A percentile compares a stretch with the other conserved stretches of the same genome.
Evolutionary conservation across 768 basidiomycete genomes (phyloP).

Genomic region (Tubosaeta sp.): DNA sequence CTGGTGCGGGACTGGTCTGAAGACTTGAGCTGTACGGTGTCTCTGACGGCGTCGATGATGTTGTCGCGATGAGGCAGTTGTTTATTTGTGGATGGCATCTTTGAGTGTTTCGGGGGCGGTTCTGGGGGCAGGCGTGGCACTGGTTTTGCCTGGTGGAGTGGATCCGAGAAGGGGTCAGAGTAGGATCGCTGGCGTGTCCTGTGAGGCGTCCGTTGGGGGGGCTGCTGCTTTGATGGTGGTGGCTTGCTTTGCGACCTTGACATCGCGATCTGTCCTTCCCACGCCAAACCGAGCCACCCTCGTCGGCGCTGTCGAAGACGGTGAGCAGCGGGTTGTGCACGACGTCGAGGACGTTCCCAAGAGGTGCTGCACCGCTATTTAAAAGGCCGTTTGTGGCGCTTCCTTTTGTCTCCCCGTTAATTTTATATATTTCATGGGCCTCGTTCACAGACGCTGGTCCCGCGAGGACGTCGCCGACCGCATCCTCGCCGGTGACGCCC

Average conservation of each 20-base stretch:
- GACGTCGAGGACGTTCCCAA: conserved; percentile 3
- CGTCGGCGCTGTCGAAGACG: conserved; percentile 11
- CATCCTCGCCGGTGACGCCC: conserved; percentile 70
- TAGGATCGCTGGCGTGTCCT: conserved; percentile 42
- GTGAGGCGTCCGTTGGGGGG: conserved; percentile 18
- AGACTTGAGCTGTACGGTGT: conserved; percentile 57
- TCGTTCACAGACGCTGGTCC: conserved; percentile 33
- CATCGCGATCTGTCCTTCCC: conserved; percentile 24
- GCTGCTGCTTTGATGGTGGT: conserved; percentile 24
- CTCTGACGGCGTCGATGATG: conserved; percentile 61
- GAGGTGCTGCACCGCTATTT: conserved; percentile 19
- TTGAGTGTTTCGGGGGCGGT: conserved; percentile 29
- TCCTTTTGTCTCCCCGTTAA: background rate
- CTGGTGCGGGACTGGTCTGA: conserved; percentile 41
- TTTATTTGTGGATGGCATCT: conserved; percentile 27
- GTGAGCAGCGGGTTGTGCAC: conserved; percentile 1
- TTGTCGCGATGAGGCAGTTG: conserved; percentile 34
- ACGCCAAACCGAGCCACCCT: conserved; percentile 14
- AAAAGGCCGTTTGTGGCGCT: conserved; percentile 13
- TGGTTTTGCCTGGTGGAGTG: conserved; percentile 24
- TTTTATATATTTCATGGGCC: conserved; percentile 25
- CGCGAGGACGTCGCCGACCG: conserved; percentile 60
- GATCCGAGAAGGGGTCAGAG: conserved; percentile 54
- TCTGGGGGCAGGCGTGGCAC: conserved; percentile 41
- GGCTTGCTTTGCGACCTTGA: conserved; percentile 20